Evolutionary conservation across 202 grass and related monocot species (phyloP), one percentile per base, ranked within the genome.

Genomic region (Sporobolus alterniflorus): DNA sequence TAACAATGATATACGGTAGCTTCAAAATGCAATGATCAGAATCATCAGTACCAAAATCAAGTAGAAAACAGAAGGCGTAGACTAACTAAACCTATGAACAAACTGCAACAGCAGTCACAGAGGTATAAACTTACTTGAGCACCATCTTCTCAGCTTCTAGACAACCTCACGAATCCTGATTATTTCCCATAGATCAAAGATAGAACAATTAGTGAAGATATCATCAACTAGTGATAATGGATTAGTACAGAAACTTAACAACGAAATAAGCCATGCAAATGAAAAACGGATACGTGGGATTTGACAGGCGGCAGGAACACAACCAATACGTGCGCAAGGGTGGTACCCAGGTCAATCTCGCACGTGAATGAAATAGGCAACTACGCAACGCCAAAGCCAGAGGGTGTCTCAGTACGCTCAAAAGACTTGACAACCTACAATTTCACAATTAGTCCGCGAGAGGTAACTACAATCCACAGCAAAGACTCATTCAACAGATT

Each of bases 121-220:
- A 29, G 31, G 34, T 30, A 48, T n/a, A 47, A 69, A 76, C 82
- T 74, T 89, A 89, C 87, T 89, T 89, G 69, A 89, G 81, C 21
- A 89, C 87, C 87, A 89, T 89, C 76, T 85, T 89, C 69, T 80
- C 69, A 34, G 34, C 63, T 36, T 85, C 67, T 46, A 63, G 33
- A 69, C 68, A 43, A 17, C 64, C 60, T 89, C 52, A 85, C 24
- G 60, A 69, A 11, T 63, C 43, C 69, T 84, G 69, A 40, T 20
- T 13, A 51, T 15, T 57, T 64, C 12, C 7, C 20, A 71, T 32
- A 0, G 56, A 28, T 7, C 13, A 56, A 66, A 55, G 1, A 54
- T 2, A 73, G 18, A 40, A 20, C 3, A 5, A 79, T 86, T 3
- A 74, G 48, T 10, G 73, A 13, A 3, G 2, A 67, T 30, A 15